These are phyloP conservation scores for Metschnikowia lunata DNA, from an alignment of 805 yeast species.

Conservation along the genomic window DNA sequence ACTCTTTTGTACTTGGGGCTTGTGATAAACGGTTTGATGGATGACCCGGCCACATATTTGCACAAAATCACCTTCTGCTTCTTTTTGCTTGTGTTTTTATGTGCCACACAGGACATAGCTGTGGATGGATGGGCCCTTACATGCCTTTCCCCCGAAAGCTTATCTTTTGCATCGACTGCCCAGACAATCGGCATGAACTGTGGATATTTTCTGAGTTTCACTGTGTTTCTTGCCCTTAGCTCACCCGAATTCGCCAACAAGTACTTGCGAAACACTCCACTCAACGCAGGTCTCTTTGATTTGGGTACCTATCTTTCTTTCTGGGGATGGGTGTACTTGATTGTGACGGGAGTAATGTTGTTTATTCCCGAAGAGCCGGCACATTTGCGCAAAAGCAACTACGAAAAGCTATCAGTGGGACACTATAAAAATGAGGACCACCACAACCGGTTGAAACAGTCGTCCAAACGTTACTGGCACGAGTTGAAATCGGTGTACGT, in stretches of 20 bases:
- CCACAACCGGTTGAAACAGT: conserved; percentile 15
- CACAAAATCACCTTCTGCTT: conserved; percentile 62
- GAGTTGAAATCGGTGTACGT: conserved; percentile 50
- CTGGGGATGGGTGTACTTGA: conserved; percentile 70
- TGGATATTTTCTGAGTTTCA: conserved; percentile 88
- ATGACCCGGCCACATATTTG: conserved; percentile 47
- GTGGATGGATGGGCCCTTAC: conserved; percentile 99
- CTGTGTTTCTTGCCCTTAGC: conserved; percentile 84
- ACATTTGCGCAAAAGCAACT: conserved; percentile 35
- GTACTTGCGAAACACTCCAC: conserved; percentile 62
- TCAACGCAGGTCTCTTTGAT: conserved; percentile 61
- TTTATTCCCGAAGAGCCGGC: conserved; percentile 71
- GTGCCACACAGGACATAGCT: conserved; percentile 98
- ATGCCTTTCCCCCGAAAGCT: conserved; percentile 66
- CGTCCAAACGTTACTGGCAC: conserved; percentile 9
- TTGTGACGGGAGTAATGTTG: conserved; percentile 59
- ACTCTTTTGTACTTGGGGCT: conserved; percentile 64
- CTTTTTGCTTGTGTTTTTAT: conserved; percentile 73
- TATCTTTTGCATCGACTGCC: conserved; percentile 93
- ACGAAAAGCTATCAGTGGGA: conserved; percentile 25
- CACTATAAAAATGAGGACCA: conserved; percentile 27
- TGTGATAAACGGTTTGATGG: conserved; percentile 45
- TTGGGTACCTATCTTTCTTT: conserved; percentile 71
- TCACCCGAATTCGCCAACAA: conserved; percentile 91
- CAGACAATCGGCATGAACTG: conserved; percentile 93